Evolutionary conservation across 805 yeast species (phyloP).

Genomic region (Alloascoidea africana): DNA sequence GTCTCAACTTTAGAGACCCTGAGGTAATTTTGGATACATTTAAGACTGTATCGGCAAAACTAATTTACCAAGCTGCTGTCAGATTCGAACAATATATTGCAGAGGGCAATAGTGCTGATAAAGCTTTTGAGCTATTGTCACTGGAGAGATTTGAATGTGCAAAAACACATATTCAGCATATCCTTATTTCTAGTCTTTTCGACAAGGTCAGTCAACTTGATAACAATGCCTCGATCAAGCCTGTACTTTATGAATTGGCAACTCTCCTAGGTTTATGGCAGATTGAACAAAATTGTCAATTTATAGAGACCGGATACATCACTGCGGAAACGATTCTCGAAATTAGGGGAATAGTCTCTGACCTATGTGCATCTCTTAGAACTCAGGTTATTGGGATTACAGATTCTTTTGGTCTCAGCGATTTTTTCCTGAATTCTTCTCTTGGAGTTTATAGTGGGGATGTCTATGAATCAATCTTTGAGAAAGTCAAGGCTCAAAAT

Average conservation of each 20-base stretch:
- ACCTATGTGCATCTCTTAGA: slow-evolving; percentile 36
- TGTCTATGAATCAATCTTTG: slow-evolving; percentile 62
- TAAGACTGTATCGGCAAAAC: slow-evolving; percentile 19
- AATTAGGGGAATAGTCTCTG: slow-evolving; percentile 26
- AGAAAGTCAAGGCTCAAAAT: slow-evolving; percentile 38
- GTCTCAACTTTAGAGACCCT: slow-evolving; percentile 13
- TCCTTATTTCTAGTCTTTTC: slow-evolving; percentile 21
- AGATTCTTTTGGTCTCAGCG: slow-evolving; percentile 73
- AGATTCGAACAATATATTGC: slow-evolving; percentile 12
- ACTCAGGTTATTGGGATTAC: slow-evolving; percentile 63
- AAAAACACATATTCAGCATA: slow-evolving; percentile 21
- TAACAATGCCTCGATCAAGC: slow-evolving; percentile 26
- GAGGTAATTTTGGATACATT: slow-evolving; percentile 18
- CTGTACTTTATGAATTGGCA: slow-evolving; percentile 37
- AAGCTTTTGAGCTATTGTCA: slow-evolving; percentile 23
- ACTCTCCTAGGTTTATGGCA: slow-evolving; percentile 48
- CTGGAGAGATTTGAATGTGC: slow-evolving; percentile 25
- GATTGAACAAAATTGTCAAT: slow-evolving; percentile 60
- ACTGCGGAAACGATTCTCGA: slow-evolving; percentile 30
- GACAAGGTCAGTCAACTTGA: slow-evolving; percentile 14
- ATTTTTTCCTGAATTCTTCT: slow-evolving; percentile 68
- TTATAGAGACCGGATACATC: slow-evolving; percentile 48
- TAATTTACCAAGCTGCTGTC: slow-evolving; percentile 18
- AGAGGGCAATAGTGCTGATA: slow-evolving; percentile 10
- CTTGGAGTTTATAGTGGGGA: slow-evolving; percentile 75